A percentile compares a stretch with the other conserved stretches of the same genome.
Conservation (phyloP, 495 filamentous ascomycete species). For the Niebla homalea region DNA sequence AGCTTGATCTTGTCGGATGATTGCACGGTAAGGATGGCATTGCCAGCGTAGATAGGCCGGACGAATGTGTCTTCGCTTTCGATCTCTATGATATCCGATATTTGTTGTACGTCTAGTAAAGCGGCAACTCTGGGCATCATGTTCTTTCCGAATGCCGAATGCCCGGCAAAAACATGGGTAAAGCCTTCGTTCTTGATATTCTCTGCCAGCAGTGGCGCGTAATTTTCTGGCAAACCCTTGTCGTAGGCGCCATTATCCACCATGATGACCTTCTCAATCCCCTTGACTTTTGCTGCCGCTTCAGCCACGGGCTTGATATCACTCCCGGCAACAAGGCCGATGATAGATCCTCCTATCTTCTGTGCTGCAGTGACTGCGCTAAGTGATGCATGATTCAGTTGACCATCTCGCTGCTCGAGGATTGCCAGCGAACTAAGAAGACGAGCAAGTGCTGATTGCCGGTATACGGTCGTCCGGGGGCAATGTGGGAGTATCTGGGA, state of each 20-base stretch:
- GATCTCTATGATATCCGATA: constrained; percentile 80
- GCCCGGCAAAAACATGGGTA: constrained; percentile 78
- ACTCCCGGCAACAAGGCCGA: constrained; percentile 77
- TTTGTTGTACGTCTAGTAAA: constrained; percentile 78
- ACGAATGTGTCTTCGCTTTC: constrained; percentile 91
- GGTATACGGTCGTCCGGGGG: background rate
- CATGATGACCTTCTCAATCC: constrained; percentile 78
- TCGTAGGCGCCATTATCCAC: constrained; percentile 86
- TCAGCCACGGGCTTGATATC: constrained; percentile 68
- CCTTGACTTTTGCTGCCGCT: constrained; percentile 78
- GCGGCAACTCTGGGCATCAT: constrained; percentile 92
- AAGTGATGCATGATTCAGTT: constrained; percentile 69
- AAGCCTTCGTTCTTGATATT: constrained; percentile 90
- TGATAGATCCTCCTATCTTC: constrained; percentile 74
- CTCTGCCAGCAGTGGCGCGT: constrained; percentile 79
- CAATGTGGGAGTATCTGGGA: background rate
- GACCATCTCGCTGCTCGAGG: constrained; percentile 85
- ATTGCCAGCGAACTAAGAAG: constrained; percentile 80
- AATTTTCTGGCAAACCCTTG: constrained; percentile 91
- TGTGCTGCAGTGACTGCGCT: constrained; percentile 76
- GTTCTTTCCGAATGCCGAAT: constrained; percentile 96
- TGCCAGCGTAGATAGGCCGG: constrained; percentile 93
- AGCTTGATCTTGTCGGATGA: constrained; percentile 76
- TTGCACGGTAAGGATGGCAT: constrained; percentile 94
- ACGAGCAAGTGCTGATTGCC: constrained; percentile 42